Base-by-base conservation (phyloP, 225 moss, liverwort and hornwort genomes). In the Takakia lepidozioides region DNA sequence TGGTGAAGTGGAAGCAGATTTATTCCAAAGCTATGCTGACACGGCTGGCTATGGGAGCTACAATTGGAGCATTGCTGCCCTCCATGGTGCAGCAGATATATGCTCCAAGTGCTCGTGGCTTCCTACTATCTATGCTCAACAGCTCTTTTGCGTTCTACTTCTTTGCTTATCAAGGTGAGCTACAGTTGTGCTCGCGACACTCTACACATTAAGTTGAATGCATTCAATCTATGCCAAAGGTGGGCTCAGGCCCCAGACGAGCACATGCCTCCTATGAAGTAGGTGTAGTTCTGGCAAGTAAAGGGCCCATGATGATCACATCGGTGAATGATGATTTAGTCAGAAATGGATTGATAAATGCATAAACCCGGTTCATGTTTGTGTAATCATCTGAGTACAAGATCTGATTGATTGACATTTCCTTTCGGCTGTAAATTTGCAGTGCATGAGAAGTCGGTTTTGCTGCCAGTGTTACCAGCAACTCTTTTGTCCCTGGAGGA, bases 401-500 rank as follows among this genome's bases (percentile, higher is more conserved):
- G n/a, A n/a, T n/a, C n/a, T n/a, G n/a, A n/a, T n/a, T 30, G 29
- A 23, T 27, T 41, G 39, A 57, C 16, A 3, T 22, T 30, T 3
- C 29, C 28, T 48, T 29, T 23, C 25, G 29, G 25, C 35, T 23
- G 26, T 27, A 25, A 8, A 25, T 52, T 45, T 70, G 82, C 95
- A 95, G 95, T 95, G 65, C 95, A 95, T 36, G 95, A 95, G 82
- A 95, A 95, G 56, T 90, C 90, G 45, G 60, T 90, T 29, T 66
- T 95, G 55, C 84, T 95, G 14, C 90, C 95, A n/a, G 41, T 90
- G 21, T 65, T 95, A 36, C 87, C 95, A 50, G 90, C 84, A 28
- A 95, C 81, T 32, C 64, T 95, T 19, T 62, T 95, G 59, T 84
- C 75, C 3, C 55, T 95, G 0, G 87, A 89, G 57, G 86, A 95